Evolutionary conservation across 768 basidiomycete species (phyloP), one percentile per base, ranked within the genome.

Genomic region (Clavaria fumosa): DNA sequence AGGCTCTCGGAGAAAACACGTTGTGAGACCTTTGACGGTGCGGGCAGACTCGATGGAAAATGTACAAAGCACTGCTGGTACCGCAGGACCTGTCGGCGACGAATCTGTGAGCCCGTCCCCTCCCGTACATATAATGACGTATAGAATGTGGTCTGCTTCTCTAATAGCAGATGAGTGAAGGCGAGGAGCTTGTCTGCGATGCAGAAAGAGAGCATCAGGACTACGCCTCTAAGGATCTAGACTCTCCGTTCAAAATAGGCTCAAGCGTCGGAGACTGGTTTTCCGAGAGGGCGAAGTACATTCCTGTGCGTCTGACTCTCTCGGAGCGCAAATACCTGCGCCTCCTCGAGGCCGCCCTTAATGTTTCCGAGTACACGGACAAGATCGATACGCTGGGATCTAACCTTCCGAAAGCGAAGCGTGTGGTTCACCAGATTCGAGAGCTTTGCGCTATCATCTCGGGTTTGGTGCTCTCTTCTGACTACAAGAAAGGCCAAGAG

Each of bases 381-480:
- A 85, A 84, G 52, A 82, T 88, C 22, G 85, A 89, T 58, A 83
- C 78, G 34, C 57, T 86, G 27, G 72, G 78, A 2, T 86, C 75
- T 42, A 73, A 78, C 4, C 59, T 80, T 22, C 79, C 78, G 20
- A 89, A 86, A 53, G 70, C 83, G n/a, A 85, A 84, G 52, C 72
- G 85, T 5, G 84, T 88, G 31, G 85, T 89, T 3, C 68, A 78
- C 38, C 85, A 88, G 51, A 85, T 89, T 46, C 72, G 80, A 23
- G 85, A 88, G 50, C 66, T 89, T 2, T 89, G 85, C 47, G 79
- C 85, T 2, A 85, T 89, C 50, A 72, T 89, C 60, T 85, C 83
- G 9, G 85, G 85, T 1, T 62, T 89, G 15, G 59, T 89, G 27
- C 63, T 89, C 12, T 75, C 81, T 6, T 79, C 83, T 10, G 83